A percentile compares a stretch with the other conserved stretches of the same genome.
phyloP scores from a whole-genome alignment of 495 filamentous ascomycete species.

The Neurospora terricola region DNA sequence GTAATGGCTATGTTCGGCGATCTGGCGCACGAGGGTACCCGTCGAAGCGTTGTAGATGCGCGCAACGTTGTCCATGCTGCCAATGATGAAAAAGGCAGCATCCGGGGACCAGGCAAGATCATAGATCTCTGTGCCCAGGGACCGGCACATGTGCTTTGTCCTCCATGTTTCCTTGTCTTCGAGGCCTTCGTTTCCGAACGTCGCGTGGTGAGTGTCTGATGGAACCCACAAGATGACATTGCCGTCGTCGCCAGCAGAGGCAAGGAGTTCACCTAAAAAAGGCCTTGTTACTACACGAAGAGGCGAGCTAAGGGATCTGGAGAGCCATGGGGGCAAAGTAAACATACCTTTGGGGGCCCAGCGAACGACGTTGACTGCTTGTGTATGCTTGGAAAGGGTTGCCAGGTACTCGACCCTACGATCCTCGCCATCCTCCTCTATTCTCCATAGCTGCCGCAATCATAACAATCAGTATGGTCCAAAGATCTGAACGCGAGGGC shows the following conservation, averaged over 20 bases:
- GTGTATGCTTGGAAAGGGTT: slow-evolving; percentile 84
- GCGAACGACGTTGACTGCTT: slow-evolving; percentile 95
- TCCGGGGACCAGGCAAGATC: slow-evolving; percentile 98
- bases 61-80: slow-evolving; percentile 98
- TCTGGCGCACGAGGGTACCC: slow-evolving; percentile 85
- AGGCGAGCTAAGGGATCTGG: not conserved
- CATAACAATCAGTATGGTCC: slow-evolving; percentile 1
- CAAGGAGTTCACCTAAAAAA: slow-evolving; percentile 72
- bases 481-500: not conserved
- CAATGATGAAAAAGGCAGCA: slow-evolving; percentile 91
- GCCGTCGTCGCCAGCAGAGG: slow-evolving; percentile 92
- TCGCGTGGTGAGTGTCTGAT: slow-evolving; percentile 52
- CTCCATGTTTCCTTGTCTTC: slow-evolving; percentile 98
- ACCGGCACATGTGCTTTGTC: slow-evolving; percentile 94
- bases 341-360: slow-evolving; percentile 79
- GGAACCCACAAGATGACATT: slow-evolving; percentile 94
- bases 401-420: slow-evolving; percentile 83
- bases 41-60: slow-evolving; percentile 93
- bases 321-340: not conserved
- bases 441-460: slow-evolving; percentile 65
- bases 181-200: slow-evolving; percentile 70
- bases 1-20: slow-evolving; percentile 98
- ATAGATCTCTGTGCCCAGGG: slow-evolving; percentile 87
- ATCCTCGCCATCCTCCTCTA: slow-evolving; percentile 79
- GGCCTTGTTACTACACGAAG: slow-evolving; percentile 14